Conservation (phyloP, 1,139 yeast species). For the Debaryomycetaceae sp. region DNA sequence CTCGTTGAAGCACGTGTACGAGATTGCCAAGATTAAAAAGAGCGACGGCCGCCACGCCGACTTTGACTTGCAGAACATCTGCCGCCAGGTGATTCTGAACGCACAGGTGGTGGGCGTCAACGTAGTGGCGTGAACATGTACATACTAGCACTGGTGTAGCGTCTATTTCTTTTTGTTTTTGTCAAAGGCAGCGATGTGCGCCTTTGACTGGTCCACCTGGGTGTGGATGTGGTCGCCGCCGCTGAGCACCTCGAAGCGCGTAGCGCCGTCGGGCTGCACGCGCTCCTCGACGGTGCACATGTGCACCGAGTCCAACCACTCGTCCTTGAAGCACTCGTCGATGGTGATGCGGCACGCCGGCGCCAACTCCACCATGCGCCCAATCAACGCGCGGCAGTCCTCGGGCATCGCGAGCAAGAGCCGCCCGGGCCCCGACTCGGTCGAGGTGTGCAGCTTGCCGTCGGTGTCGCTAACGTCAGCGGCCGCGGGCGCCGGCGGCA, state of each 20-base stretch:
- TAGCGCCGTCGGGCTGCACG: slow-evolving; percentile 28
- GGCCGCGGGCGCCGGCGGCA: slow-evolving; percentile 5
- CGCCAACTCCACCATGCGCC: slow-evolving; percentile 74
- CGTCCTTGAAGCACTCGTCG: slow-evolving; percentile 76
- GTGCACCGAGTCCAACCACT: slow-evolving; percentile 63
- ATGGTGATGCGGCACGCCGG: slow-evolving; percentile 85
- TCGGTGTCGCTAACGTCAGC: slow-evolving; percentile 22
- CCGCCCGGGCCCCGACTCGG: slow-evolving; percentile 67
- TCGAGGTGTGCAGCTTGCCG: slow-evolving; percentile 49
- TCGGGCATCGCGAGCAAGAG: slow-evolving; percentile 65
- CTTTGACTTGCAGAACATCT: slow-evolving; percentile 68
- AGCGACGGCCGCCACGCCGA: slow-evolving; percentile 77
- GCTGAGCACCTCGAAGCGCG: slow-evolving; percentile 27
- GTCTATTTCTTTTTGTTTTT: slow-evolving; percentile 62
- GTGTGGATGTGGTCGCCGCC: slow-evolving; percentile 74
- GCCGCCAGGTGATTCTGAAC: slow-evolving; percentile 79
- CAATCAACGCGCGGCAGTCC: slow-evolving; percentile 60
- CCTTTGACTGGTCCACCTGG: slow-evolving; percentile 86
- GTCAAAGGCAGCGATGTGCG: slow-evolving; percentile 91
- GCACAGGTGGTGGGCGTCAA: slow-evolving; percentile 85
- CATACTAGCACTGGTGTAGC: slow-evolving; percentile 3
- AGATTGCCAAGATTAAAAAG: slow-evolving; percentile 90
- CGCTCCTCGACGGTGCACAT: slow-evolving; percentile 62
- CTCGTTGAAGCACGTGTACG: slow-evolving; percentile 85
- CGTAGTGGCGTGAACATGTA: slow-evolving; percentile 36